Percentiles rank a stretch among this genome's conserved stretches.
Evolutionary conservation across 345 rosid species (phyloP).

Genomic region (Euphorbia lathyris): DNA sequence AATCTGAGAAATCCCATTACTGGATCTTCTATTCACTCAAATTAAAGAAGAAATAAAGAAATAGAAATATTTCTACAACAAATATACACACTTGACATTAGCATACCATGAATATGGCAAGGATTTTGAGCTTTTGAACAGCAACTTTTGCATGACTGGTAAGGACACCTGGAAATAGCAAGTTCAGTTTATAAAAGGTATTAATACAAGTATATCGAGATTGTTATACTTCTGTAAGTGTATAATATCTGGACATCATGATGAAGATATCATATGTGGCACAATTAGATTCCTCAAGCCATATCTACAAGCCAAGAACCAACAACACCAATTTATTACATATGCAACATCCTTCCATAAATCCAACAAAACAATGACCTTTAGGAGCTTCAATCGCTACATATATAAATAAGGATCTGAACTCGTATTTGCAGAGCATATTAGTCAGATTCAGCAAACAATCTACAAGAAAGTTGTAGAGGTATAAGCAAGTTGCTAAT

Average conservation of each 20-base stretch:
- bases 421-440: background rate
- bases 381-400: background rate
- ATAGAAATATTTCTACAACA: background rate
- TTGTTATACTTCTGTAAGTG: background rate
- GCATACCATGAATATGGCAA: slow-evolving; percentile 87
- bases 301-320: background rate
- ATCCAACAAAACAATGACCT: background rate
- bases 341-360: background rate
- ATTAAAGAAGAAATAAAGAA: background rate
- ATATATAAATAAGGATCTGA: background rate
- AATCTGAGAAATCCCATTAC: background rate
- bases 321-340: background rate
- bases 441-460: background rate
- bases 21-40: background rate
- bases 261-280: background rate
- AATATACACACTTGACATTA: background rate
- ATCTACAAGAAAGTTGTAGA: background rate
- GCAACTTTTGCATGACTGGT: slow-evolving; percentile 92
- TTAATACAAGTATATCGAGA: slow-evolving; percentile 1
- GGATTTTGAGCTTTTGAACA: slow-evolving; percentile 94
- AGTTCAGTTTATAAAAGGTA: slow-evolving; percentile 19
- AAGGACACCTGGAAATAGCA: slow-evolving; percentile 69
- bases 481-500: background rate
- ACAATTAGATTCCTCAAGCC: background rate
- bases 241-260: background rate